A percentile compares a stretch with the other conserved stretches of the same genome.
Conservation (phyloP, 192 early-diverging fungal species). For the Kappamyces sp. region DNA sequence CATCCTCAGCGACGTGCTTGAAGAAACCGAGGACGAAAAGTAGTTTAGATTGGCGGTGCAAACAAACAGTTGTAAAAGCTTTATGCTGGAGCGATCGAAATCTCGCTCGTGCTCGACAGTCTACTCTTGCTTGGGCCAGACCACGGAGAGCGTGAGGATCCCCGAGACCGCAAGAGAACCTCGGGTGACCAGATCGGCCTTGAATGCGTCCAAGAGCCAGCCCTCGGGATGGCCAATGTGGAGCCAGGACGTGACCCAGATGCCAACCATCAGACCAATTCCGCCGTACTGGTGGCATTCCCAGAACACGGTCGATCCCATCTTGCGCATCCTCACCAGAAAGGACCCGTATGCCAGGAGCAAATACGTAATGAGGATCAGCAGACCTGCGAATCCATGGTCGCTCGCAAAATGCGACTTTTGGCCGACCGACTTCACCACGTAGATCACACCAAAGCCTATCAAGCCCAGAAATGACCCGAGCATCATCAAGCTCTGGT, state of each 20-base stretch:
- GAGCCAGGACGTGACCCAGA: conserved; percentile 5
- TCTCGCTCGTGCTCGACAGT: neutral
- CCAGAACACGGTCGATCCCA: conserved; percentile 1
- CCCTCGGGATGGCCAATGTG: conserved; percentile 10
- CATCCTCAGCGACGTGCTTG: conserved; percentile 39
- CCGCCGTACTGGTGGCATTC: neutral
- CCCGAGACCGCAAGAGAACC: neutral
- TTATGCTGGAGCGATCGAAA: neutral
- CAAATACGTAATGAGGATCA: conserved; percentile 4
- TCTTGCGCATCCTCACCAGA: neutral
- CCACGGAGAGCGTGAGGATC: neutral
- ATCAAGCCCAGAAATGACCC: neutral
- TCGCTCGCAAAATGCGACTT: conserved; percentile 8
- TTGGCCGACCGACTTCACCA: neutral
- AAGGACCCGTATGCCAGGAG: neutral
- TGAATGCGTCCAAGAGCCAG: conserved; percentile 2
- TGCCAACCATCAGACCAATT: neutral
- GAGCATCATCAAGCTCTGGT: conserved; percentile 4
- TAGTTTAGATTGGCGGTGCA: neutral
- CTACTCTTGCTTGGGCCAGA: neutral
- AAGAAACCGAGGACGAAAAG: conserved; percentile 3
- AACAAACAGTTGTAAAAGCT: conserved; percentile 3
- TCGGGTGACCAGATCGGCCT: neutral
- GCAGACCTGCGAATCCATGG: conserved; percentile 5
- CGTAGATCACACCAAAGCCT: conserved; percentile 10